These are phyloP conservation scores for Eucalyptus polybractea DNA, from an alignment of 345 rosid species.

Conservation along the genomic window DNA sequence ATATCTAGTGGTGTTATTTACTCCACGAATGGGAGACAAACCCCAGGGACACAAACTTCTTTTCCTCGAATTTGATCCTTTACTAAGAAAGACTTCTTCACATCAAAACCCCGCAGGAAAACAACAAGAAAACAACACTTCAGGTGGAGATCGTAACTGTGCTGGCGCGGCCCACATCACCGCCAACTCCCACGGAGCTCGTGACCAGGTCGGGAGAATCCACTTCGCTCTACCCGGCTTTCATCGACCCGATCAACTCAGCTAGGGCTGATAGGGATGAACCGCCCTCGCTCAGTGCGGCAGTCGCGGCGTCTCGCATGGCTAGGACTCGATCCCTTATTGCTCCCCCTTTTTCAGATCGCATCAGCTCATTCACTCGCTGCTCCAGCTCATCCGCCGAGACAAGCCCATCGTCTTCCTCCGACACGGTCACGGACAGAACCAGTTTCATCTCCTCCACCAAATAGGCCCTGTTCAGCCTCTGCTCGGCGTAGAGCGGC, in stretches of 20 bases:
- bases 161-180: not conserved
- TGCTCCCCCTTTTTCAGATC: not conserved
- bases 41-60: not conserved
- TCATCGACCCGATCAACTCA: not conserved
- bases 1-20: not conserved
- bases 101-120: not conserved
- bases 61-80: not conserved
- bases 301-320: not conserved
- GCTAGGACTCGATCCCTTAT: not conserved
- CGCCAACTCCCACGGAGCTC: not conserved
- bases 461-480: not conserved
- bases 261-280: not conserved
- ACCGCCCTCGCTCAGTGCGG: not conserved
- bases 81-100: not conserved
- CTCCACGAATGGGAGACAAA: not conserved
- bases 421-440: not conserved
- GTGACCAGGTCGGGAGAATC: not conserved
- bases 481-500: conserved; percentile 35
- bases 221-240: not conserved
- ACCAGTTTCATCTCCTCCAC: conserved; percentile 18
- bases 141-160: not conserved
- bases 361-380: conserved; percentile 14
- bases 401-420: conserved; percentile 1
- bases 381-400: conserved; percentile 8
- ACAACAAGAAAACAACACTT: not conserved